phyloP scores from a whole-genome alignment of 169 alveolate genomes.

The Eimeria praecox region DNA sequence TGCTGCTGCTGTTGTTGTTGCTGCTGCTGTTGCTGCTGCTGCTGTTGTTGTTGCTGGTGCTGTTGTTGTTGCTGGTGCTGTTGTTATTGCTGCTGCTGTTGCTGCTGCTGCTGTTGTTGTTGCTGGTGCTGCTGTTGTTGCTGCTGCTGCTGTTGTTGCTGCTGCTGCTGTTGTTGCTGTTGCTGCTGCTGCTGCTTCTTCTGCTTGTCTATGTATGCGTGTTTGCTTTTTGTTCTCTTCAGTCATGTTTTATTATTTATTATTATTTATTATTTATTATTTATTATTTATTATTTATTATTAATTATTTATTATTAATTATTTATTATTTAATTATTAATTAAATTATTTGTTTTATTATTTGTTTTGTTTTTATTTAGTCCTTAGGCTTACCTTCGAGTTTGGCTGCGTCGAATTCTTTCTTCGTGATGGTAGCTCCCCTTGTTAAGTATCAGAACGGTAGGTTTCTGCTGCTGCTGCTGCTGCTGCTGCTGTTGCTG shows the following conservation, averaged over 20 bases:
- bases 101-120: neutral
- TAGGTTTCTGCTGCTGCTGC: neutral
- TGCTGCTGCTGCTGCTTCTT: neutral
- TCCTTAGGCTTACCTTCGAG: neutral
- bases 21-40: no score
- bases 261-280: neutral
- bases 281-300: neutral
- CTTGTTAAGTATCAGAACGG: conserved; percentile 14
- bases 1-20: no score
- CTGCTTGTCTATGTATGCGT: neutral
- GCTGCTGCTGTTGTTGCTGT: neutral
- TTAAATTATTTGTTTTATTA: no score
- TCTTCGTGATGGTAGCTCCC: neutral
- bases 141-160: conserved; percentile 2
- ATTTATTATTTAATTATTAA: no score
- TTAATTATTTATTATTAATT: neutral
- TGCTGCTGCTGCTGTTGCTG: no score
- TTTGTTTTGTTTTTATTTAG: neutral
- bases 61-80: neutral
- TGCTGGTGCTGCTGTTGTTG: neutral
- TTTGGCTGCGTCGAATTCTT: neutral
- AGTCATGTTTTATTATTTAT: neutral
- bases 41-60: neutral
- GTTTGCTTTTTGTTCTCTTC: neutral
- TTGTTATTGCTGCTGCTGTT: neutral